Evolutionary conservation across 2,329 filamentous ascomycete species (phyloP).

Genomic region (Chaetomiaceae sp.): DNA sequence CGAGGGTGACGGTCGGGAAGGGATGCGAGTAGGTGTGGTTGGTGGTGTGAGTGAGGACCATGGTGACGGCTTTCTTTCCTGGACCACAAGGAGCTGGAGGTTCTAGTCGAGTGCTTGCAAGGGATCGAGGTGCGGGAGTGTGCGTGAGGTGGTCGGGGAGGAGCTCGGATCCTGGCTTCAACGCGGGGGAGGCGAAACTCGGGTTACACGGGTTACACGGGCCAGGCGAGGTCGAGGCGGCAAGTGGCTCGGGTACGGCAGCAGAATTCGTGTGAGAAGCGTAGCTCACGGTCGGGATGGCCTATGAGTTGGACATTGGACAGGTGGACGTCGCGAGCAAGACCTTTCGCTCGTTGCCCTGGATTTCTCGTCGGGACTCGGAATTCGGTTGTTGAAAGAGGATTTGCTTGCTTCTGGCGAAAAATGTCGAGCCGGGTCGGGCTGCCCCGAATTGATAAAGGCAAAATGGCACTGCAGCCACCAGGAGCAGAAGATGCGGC

Average conservation of each 20-base stretch:
- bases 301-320: constrained; percentile 17
- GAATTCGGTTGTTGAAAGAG: constrained; percentile 1
- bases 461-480: constrained; percentile 1
- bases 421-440: constrained; percentile 16
- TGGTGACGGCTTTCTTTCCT: constrained; percentile 32
- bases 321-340: constrained; percentile 9
- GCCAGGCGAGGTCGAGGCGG: constrained; percentile 1
- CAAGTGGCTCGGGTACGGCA: not conserved
- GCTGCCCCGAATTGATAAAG: constrained; percentile 12
- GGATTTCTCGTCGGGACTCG: constrained; percentile 2
- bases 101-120: too few species aligned
- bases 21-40: constrained; percentile 73
- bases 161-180: constrained; percentile 14
- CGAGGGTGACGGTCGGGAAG: constrained; percentile 79
- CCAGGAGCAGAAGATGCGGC: not conserved
- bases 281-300: constrained; percentile 20
- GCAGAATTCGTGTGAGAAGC: constrained; percentile 17
- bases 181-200: constrained; percentile 17
- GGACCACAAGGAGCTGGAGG: not conserved
- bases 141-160: not conserved
- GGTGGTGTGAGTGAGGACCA: constrained; percentile 61
- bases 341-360: constrained; percentile 5
- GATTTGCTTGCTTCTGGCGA: constrained; percentile 20
- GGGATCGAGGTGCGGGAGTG: too few species aligned
- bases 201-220: constrained; percentile 7